Evolutionary conservation across 208 protist genomes (phyloP), one percentile per base, ranked within the genome.

Genomic region (Acanthamoeba lugdunensis): DNA sequence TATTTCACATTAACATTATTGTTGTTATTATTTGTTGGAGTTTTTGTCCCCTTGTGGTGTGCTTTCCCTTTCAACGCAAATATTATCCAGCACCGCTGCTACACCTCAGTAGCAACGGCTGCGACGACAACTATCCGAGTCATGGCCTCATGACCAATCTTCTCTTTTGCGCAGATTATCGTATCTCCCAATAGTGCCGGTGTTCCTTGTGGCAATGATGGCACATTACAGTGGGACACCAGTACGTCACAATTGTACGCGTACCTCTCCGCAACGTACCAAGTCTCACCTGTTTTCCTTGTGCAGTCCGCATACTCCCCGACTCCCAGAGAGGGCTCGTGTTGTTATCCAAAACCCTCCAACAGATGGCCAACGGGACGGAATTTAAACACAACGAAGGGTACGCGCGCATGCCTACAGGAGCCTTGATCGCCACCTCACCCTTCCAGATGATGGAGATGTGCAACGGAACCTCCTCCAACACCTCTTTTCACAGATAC

Each of bases 301-400:
- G 33, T 30, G 8, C 67, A 75, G 67, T 75, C 18, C 67, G 54
- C 23, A 63, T 87, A 21, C 58, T 37, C 37, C 79, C 45, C 6
- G 79, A 87, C 7, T 28, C 79, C 14, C 45, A 63, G 54, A 14
- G 79, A 58, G 79, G 79, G 21, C 79, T 87, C n/a, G 89, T 96
- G 8, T 13, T 96, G 2, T 90, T 96, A 3, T 94, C 95, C 30
- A 96, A 96, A 63, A 85, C 81, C 58, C 82, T 96, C 21, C 95
- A 96, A 54, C 95, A 96, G 77, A 30, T 96, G 28, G 93, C 95
- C n/a, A 96, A 96, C 71, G 94, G 93, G 30, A 92, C 71, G 4
- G 28, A 92, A 6, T 96, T 96, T 63, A 84, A 54, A 5, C 14
- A 41, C 28, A 96, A 96, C 56, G 94, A 96, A 58, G 65, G 54